Conservation (phyloP, 2,329 filamentous ascomycete genomes). For the Blastomyces parvus region DNA sequence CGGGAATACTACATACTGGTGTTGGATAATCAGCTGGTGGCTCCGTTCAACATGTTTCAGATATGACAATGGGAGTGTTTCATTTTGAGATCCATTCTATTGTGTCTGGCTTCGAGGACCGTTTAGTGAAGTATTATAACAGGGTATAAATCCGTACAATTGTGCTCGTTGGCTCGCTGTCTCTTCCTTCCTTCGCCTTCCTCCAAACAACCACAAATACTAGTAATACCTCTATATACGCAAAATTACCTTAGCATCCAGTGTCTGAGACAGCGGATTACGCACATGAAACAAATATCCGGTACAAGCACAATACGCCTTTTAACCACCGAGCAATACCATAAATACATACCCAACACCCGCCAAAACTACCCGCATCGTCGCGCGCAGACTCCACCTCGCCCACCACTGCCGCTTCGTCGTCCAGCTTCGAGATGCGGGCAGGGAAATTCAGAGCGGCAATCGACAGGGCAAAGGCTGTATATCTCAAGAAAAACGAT, state of each 20-base stretch:
- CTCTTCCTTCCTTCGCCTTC: not conserved
- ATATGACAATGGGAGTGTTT: not conserved
- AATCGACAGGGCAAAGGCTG: slow-evolving; percentile 15
- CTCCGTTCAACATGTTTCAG: not conserved
- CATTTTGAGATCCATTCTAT: not conserved
- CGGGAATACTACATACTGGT: not conserved
- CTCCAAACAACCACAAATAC: not conserved
- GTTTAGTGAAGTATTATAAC: not conserved
- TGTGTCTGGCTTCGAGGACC: not conserved
- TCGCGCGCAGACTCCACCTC: not conserved
- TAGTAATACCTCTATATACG: not conserved
- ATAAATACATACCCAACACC: not conserved
- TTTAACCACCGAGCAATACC: not conserved
- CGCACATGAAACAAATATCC: not conserved
- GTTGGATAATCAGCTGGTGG: not conserved
- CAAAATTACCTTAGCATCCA: not conserved
- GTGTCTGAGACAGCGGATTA: not conserved
- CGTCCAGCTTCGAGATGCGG: slow-evolving; percentile 13
- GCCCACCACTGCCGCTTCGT: slow-evolving; percentile 4
- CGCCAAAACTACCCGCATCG: not conserved
- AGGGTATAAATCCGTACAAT: not conserved
- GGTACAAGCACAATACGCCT: not conserved
- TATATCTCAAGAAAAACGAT: slow-evolving; percentile 10
- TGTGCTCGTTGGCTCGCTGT: not conserved
- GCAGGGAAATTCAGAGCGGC: slow-evolving; percentile 14